Base-by-base conservation (phyloP, 1,284 basidiomycete species). In the Inonotus obliquus region DNA sequence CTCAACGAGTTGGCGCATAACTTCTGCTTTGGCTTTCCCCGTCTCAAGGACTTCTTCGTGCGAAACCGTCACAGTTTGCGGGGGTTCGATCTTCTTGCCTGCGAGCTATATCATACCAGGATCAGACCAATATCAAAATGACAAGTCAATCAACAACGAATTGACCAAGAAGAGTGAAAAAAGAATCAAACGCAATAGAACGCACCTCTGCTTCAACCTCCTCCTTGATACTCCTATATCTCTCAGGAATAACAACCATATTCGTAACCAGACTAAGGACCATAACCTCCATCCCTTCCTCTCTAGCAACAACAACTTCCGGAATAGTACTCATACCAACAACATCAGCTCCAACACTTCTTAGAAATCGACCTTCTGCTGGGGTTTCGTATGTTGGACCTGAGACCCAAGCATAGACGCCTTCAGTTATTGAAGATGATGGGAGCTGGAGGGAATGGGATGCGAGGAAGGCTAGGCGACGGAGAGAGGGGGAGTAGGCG, bases 311-410 rank as follows among this genome's bases (percentile, higher is more conserved):
- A 19, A 94, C 76, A n/a, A 94, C 91, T 75, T 94, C 92, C 0
- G 92, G 92, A n/a, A 94, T 82, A 0, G 92, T 94, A 66, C 88
- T 91, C 92, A 94, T 94, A 2, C 92, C 92, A 1, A 94, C 91
- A 7, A 92, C 88, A 68, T 92, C 91, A 2, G 85, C 91, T 4
- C 91, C 91, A 0, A 81, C 82, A n/a, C 73, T 73, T 23, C 89
- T 77, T 54, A 93, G 73, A 70, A 91, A 83, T 48, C 84, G 76
- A n/a, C 91, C 91, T 67, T 93, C 91, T 0, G 89, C 89, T 1
- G 89, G 84, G 0, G 89, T 89, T 74, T 94, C 92, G 71, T 94
- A 94, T 4, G 89, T 89, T 0, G 92, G 92, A 0, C 90, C 91
- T 27, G 84, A 81, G 44, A 94, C 92, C 88, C 91, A 94, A 3